Base-by-base conservation (phyloP, 371 early-diverging fungal genomes). In the Mucor velutinosus region DNA sequence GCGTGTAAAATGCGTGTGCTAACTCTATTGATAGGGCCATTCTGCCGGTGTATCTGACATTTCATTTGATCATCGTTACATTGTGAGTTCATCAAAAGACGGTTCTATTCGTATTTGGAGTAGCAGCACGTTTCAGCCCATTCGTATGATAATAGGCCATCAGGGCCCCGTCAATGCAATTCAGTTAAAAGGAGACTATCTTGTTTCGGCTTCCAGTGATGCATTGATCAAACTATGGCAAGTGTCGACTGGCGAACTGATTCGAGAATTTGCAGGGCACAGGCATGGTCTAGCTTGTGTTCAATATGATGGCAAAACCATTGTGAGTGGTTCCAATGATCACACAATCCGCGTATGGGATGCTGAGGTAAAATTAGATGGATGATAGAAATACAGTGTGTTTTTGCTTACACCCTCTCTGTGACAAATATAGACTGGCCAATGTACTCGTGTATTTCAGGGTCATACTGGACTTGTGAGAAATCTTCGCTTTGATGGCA, bases 271-370 rank as follows among this genome's bases (percentile, higher is more conserved):
- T 69, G 70, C 73, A 12, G 94, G 94, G 12, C 94, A 93, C 67
- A 77, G 82, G 12, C 86, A 94, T 25, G 98, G 98, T 0, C 77
- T 99, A 5, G 95, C 99, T 0, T 97, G 96, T 72, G 92, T 96
- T 55, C 96, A 95, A 65, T 97, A 89, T 77, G 94, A 95, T 71
- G 95, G 96, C 41, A 83, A 86, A 60, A 82, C 85, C 4, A 92
- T 98, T 33, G 94, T 96, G 0, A 94, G 95, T 4, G 99, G 98
- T 3, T 93, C 94, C n/a, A 92, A 96, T 80, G 99, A 99, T 80
- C 87, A 90, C 69, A 90, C 93, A 8, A 94, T 99, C 69, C 90
- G 91, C 71, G 79, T 99, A n/a, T 99, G 99, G 99, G 91, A 96
- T 71, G 90, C 92, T 4, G 82, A 45, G 30, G 17, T 32, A 21